Percentiles rank a stretch among this genome's conserved stretches.
phyloP scores from a whole-genome alignment of 331 rosid genomes.

The Cydonia oblonga region DNA sequence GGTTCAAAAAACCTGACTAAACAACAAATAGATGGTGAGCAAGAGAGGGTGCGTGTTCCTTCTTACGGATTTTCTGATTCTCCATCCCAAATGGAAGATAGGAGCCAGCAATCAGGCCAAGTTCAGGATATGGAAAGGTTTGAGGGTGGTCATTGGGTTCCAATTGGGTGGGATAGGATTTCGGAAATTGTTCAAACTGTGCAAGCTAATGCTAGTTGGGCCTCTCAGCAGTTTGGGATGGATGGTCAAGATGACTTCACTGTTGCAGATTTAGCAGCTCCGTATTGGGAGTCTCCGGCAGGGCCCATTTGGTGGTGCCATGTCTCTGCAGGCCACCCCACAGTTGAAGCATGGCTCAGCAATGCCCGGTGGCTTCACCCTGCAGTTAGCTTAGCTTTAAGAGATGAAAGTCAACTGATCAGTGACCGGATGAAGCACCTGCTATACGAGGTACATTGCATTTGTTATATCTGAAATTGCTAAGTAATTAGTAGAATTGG shows the following conservation, averaged over 20 bases:
- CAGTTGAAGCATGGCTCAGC: slow-evolving; percentile 36
- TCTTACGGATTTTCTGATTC: slow-evolving; percentile 22
- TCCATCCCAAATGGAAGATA: slow-evolving; percentile 18
- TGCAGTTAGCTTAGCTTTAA: slow-evolving; percentile 41
- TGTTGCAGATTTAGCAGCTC: slow-evolving; percentile 58
- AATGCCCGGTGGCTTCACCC: slow-evolving; percentile 45
- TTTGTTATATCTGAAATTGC: neutral
- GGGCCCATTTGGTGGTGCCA: slow-evolving; percentile 60
- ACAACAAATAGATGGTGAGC: slow-evolving; percentile 22
- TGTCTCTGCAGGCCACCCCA: slow-evolving; percentile 34
- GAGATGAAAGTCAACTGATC: slow-evolving; percentile 40
- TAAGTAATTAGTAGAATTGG: neutral
- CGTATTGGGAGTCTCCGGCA: slow-evolving; percentile 43
- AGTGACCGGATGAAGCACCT: slow-evolving; percentile 46
- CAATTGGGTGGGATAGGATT: slow-evolving; percentile 51
- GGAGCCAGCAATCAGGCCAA: slow-evolving; percentile 13
- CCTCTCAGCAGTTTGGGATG: slow-evolving; percentile 32
- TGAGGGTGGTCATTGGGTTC: slow-evolving; percentile 35
- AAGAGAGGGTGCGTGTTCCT: slow-evolving; percentile 20
- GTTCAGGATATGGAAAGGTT: slow-evolving; percentile 18
- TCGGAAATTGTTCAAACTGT: slow-evolving; percentile 54
- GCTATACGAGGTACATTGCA: slow-evolving; percentile 30
- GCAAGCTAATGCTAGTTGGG: slow-evolving; percentile 54
- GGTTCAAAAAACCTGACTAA: slow-evolving; percentile 20
- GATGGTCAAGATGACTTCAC: slow-evolving; percentile 55